These are phyloP conservation scores for Polytrichum formosum DNA, from an alignment of 225 moss, liverwort and hornwort genomes.

Conservation along the genomic window DNA sequence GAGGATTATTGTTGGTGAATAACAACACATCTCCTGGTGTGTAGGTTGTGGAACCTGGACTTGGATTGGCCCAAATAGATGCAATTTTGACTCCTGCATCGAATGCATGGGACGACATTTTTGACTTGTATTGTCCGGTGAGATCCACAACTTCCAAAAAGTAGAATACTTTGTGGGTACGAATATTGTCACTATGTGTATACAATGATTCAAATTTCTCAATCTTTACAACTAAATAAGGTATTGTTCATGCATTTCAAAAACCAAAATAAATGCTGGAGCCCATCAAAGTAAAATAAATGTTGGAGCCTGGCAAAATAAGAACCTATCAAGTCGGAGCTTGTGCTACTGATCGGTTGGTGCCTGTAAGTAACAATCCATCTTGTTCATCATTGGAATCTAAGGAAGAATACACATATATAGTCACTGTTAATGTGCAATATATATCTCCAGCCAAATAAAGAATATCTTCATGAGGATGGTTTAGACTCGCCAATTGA, in stretches of 20 bases:
- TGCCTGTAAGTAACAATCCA: background rate
- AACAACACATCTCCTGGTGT: background rate
- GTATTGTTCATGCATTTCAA: background rate
- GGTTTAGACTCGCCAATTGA: conserved; percentile 35
- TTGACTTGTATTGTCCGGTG: conserved; percentile 43
- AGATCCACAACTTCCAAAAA: background rate
- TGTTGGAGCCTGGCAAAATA: too few species aligned
- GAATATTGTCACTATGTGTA: too few species aligned
- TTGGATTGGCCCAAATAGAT: conserved; percentile 59
- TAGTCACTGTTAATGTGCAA: background rate
- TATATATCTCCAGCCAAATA: background rate
- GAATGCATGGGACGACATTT: conserved; percentile 52
- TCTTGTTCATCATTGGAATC: background rate
- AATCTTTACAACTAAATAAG: background rate
- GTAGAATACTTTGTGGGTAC: background rate
- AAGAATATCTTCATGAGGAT: background rate
- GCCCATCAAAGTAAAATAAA: too few species aligned
- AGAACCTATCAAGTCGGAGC: too few species aligned
- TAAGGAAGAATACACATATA: background rate
- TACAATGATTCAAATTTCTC: too few species aligned
- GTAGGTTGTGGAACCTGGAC: conserved; percentile 32
- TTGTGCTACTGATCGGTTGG: too few species aligned
- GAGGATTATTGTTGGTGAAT: too few species aligned
- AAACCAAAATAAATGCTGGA: too few species aligned
- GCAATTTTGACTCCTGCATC: conserved; percentile 30